Conservation (phyloP, 177 flowering plant genomes). For the Vitis hybrid region DNA sequence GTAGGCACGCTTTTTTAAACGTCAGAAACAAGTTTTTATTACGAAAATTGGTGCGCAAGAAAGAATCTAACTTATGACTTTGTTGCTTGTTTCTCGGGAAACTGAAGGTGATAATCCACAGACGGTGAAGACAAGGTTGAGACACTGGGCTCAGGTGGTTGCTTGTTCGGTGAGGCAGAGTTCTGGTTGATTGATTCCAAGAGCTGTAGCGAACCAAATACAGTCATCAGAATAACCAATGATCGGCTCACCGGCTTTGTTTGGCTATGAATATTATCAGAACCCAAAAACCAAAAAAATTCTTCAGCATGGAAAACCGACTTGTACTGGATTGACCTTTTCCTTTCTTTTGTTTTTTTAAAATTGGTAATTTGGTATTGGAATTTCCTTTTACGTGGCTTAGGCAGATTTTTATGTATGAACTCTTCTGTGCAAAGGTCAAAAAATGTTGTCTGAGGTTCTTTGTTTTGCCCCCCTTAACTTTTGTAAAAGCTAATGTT, state of each 20-base stretch:
- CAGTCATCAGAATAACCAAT: slow-evolving; percentile 15
- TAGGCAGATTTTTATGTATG: background rate
- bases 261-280: slow-evolving; percentile 1
- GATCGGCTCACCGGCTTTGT: slow-evolving; percentile 11
- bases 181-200: slow-evolving; percentile 3
- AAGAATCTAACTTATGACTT: background rate
- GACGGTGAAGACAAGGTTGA: slow-evolving; percentile 46
- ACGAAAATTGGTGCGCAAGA: too few relatives aligned
- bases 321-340: background rate
- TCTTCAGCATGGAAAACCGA: background rate
- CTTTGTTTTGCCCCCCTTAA: background rate
- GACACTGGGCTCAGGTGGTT: slow-evolving; percentile 44
- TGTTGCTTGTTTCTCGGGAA: background rate
- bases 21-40: too few relatives aligned
- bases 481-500: slow-evolving; percentile 9
- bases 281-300: too few relatives aligned
- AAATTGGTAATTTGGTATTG: background rate
- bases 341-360: background rate
- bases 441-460: background rate
- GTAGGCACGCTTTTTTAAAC: background rate
- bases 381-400: background rate
- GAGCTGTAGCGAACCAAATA: slow-evolving; percentile 3
- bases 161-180: slow-evolving; percentile 31
- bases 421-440: background rate
- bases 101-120: slow-evolving; percentile 39